These are phyloP conservation scores for Nakazawaea laoshanensis DNA, from an alignment of 805 yeast species.

Conservation along the genomic window DNA sequence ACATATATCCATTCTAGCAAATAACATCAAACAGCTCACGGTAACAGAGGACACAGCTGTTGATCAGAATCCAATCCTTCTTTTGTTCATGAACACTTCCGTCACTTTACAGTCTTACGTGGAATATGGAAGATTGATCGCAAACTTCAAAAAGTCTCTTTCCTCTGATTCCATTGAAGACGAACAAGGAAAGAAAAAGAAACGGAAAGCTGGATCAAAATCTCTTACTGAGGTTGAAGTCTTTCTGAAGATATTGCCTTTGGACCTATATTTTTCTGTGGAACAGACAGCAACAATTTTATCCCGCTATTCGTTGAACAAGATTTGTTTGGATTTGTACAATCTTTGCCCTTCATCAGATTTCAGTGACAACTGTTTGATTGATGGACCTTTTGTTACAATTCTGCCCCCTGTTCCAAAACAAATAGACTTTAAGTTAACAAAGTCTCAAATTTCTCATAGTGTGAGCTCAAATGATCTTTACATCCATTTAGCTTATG, in stretches of 20 bases:
- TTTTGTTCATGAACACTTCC: conserved; percentile 41
- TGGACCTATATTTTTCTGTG: conserved; percentile 27
- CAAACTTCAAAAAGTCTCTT: conserved; percentile 33
- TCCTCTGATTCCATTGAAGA: conserved; percentile 12
- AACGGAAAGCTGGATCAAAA: conserved; percentile 16
- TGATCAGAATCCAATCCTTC: conserved; percentile 36
- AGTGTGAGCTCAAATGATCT: conserved; percentile 55
- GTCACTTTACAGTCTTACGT: conserved; percentile 34
- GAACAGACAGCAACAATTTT: conserved; percentile 22
- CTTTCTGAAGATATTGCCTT: conserved; percentile 31
- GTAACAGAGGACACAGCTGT: conserved; percentile 11
- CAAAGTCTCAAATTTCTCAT: conserved; percentile 25
- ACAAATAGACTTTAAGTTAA: conserved; percentile 33
- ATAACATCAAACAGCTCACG: conserved; percentile 5
- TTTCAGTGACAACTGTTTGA: conserved; percentile 10
- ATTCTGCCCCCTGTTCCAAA: conserved; percentile 33
- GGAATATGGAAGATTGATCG: conserved; percentile 35
- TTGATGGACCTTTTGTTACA: conserved; percentile 25
- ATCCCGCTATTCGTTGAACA: conserved; percentile 27
- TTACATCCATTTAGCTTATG: conserved; percentile 79
- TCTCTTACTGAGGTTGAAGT: conserved; percentile 12
- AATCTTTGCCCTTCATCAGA: conserved; percentile 38
- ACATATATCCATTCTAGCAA: not conserved
- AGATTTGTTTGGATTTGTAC: conserved; percentile 46
- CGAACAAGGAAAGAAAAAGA: conserved; percentile 16